Base-by-base conservation (phyloP, 176 grass and related monocot species). In the Sorghum bicolor region DNA sequence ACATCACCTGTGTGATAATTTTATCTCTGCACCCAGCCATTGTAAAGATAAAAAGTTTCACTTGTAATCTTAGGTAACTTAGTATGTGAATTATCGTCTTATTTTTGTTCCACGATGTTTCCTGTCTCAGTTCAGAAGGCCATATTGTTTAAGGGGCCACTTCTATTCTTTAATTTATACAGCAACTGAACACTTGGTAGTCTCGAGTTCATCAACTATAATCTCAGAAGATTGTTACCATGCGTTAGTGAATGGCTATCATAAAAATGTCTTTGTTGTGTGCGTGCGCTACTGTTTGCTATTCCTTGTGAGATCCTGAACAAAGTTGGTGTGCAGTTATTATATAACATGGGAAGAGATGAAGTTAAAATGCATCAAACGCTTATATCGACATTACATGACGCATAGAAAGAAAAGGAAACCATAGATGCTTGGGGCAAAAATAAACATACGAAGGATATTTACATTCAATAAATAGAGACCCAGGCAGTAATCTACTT, bases 391-490 rank as follows among this genome's bases (percentile, higher is more conserved):
- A 66, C 28, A 31, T 32, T 32, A 30, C 70, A 29, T 3, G 16
- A 39, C n/a, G 36, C 8, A 26, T 16, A 19, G 1, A 19, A 40
- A 10, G 38, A 10, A 40, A 40, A 40, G 38, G 38, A 64, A 37
- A 22, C n/a, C 1, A 50, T 31, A 33, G 8, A 20, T 10, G 32
- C 41, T 78, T 82, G 13, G 1, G 26, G 7, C 41, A 15, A 38
- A 60, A 60, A 29, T 62, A 36, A 72, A 22, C 60, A 76, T 37
- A 64, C 17, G 10, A 40, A 69, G 10, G 30, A 87, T 90, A 90
- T 90, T 84, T 90, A 87, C 84, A 83, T 79, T 50, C 67, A 74
- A 62, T n/a, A 79, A 68, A 86, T 67, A 86, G 67, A 90, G 84
- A 87, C 74, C 62, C 87, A 70, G 61, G 67, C 38, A 75, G 75